Conservation (phyloP, 2,329 filamentous ascomycete genomes). For the Chalaropsis thielavioides region DNA sequence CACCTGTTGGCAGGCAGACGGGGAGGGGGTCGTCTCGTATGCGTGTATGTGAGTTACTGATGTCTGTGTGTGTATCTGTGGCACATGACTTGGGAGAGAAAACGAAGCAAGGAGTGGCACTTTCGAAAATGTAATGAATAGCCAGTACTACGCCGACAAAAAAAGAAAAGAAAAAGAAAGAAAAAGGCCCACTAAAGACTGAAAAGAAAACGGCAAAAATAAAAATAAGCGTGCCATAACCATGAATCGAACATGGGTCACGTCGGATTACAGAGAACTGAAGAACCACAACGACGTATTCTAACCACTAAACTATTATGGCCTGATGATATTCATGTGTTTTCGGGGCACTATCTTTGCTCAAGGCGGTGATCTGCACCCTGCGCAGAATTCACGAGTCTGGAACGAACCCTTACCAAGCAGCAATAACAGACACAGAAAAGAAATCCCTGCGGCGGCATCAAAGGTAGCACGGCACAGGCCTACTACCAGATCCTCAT, state of each 20-base stretch:
- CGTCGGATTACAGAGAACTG: background rate
- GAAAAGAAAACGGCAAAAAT: background rate
- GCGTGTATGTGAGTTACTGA: too few relatives aligned
- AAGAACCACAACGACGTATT: constrained; percentile 13
- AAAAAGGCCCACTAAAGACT: background rate
- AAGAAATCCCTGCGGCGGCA: too few relatives aligned
- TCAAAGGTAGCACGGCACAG: too few relatives aligned
- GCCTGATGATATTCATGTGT: background rate
- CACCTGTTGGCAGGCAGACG: too few relatives aligned
- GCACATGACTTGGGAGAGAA: too few relatives aligned
- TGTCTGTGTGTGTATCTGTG: too few relatives aligned
- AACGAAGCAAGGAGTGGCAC: background rate
- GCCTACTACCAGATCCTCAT: background rate
- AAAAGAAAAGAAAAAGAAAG: background rate
- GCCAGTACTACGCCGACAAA: too few relatives aligned
- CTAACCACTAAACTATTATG: constrained; percentile 16
- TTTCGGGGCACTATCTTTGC: background rate
- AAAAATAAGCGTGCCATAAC: constrained; percentile 10
- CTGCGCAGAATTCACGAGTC: too few relatives aligned
- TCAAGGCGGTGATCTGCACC: background rate
- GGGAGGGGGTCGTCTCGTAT: too few relatives aligned
- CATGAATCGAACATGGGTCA: constrained; percentile 16
- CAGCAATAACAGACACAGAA: too few relatives aligned
- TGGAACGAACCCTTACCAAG: background rate
- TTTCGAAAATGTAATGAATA: background rate